A percentile compares a stretch with the other conserved stretches of the same genome.
Evolutionary conservation across 202 grass and related monocot species (phyloP).

Genomic region (Brachypodium distachyon): DNA sequence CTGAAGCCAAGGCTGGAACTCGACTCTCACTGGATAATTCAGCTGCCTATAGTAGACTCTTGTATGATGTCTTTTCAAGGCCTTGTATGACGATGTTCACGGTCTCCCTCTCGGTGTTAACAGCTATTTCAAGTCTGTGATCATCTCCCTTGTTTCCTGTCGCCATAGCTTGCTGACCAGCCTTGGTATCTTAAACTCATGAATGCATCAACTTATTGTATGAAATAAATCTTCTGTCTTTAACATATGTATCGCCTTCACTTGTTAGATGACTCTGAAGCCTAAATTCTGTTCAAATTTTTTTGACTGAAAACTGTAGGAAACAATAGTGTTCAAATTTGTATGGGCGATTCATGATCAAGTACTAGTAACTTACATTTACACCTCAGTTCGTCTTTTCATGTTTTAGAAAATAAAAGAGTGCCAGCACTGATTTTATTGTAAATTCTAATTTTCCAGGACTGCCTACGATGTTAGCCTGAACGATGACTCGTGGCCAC

Average conservation of each 20-base stretch:
- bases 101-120: too few relatives aligned
- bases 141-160: neutral
- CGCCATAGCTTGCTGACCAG: neutral
- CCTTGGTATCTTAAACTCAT: neutral
- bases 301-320: neutral
- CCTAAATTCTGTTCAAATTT: neutral
- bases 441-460: conserved; percentile 3
- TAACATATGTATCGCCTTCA: neutral
- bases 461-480: conserved; percentile 66
- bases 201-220: neutral
- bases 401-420: neutral
- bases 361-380: neutral
- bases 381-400: neutral
- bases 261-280: neutral
- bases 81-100: too few relatives aligned
- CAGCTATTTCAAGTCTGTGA: too few relatives aligned
- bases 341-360: neutral
- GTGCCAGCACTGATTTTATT: neutral
- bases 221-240: neutral
- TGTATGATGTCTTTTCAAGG: too few relatives aligned
- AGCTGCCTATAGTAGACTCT: too few relatives aligned
- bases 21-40: too few relatives aligned
- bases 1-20: too few relatives aligned
- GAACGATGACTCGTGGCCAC: conserved; percentile 67
- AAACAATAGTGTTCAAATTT: neutral